Base-by-base conservation (phyloP, 2,329 filamentous ascomycete genomes). In the Leptoxyphium fumago region DNA sequence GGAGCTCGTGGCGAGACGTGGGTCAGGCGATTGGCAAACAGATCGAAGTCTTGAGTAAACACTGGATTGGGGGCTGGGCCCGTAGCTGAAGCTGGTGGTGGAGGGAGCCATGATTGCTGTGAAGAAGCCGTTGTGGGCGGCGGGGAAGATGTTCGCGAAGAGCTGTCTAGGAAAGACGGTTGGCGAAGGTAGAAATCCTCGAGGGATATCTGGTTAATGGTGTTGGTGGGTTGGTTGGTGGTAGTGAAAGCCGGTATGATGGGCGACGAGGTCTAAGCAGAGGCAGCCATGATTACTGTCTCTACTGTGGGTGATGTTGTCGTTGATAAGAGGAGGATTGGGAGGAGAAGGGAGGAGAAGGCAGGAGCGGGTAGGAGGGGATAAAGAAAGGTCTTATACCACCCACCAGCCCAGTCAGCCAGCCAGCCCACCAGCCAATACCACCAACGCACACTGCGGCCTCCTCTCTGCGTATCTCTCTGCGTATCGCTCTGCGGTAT, bases 61-160 rank as follows among this genome's bases (percentile, higher is more conserved):
- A 59, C 61, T 55, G 61, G 61, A 59, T 63, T 59, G 55, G 70
- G 68, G 63, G 67, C 70, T 63, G 68, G 67, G 64, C 66, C 60
- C 65, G 62, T 61, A 64, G 69, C 64, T 65, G 64, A 57, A 60
- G 67, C 59, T 64, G 68, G 63, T 66, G 68, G 64, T 75, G 68
- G 63, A 74, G 80, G 75, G 78, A 74, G 81, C 83, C 83, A 88
- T 88, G 74, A 58, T 86, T 78, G 77, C 61, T 68, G 64, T 64
- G 66, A 63, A 65, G 78, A 75, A 84, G 82, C 82, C 82, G 82
- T 87, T 74, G 74, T 86, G 80, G 81, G 80, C 79, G 83, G 78
- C 76, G 71, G 60, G 55, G 73, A 76, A 76, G 80, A 79, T 77
- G 71, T 75, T 61, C 66, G 63, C 68, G 71, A 76, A 63, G 72